These are phyloP conservation scores for Penicillium paneum DNA, from an alignment of 2,329 filamentous ascomycete species.

Conservation along the genomic window DNA sequence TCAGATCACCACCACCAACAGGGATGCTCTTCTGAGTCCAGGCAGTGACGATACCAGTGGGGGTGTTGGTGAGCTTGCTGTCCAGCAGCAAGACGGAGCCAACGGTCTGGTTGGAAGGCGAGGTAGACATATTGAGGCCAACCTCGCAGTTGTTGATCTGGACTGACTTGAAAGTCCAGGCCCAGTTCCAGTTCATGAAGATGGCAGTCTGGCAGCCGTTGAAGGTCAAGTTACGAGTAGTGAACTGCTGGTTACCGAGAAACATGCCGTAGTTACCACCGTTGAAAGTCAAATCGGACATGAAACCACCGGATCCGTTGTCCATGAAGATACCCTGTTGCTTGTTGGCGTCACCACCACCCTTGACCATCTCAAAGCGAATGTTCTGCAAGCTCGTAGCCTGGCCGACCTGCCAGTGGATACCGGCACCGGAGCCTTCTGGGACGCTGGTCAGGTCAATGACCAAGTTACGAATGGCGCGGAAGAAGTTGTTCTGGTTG, in stretches of 20 bases:
- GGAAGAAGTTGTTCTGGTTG: conserved; percentile 81
- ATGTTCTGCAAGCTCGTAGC: conserved; percentile 79
- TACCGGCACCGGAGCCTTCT: conserved; percentile 60
- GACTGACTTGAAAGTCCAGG: conserved; percentile 75
- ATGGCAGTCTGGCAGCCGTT: conserved; percentile 78
- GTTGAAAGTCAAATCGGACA: conserved; percentile 79
- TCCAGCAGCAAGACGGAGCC: conserved; percentile 83
- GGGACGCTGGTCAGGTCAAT: conserved; percentile 71
- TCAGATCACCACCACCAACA: conserved; percentile 72
- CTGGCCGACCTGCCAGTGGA: conserved; percentile 85
- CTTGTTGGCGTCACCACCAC: conserved; percentile 60
- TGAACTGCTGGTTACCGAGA: conserved; percentile 84
- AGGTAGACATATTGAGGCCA: conserved; percentile 74
- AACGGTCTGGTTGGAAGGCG: conserved; percentile 66
- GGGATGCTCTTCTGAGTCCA: conserved; percentile 63
- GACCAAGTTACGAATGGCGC: conserved; percentile 76
- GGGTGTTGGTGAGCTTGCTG: conserved; percentile 72
- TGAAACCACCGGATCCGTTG: conserved; percentile 79
- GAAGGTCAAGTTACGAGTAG: conserved; percentile 77
- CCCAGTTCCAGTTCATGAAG: conserved; percentile 91
- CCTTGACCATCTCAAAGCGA: conserved; percentile 72
- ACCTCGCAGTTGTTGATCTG: conserved; percentile 71
- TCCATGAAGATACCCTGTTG: conserved; percentile 82
- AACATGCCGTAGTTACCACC: conserved; percentile 76
- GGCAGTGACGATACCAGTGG: conserved; percentile 71